Percentiles rank a stretch among this genome's conserved stretches.
Evolutionary conservation across 2,329 filamentous ascomycete genomes (phyloP).

Genomic region (Nemania diffusa): DNA sequence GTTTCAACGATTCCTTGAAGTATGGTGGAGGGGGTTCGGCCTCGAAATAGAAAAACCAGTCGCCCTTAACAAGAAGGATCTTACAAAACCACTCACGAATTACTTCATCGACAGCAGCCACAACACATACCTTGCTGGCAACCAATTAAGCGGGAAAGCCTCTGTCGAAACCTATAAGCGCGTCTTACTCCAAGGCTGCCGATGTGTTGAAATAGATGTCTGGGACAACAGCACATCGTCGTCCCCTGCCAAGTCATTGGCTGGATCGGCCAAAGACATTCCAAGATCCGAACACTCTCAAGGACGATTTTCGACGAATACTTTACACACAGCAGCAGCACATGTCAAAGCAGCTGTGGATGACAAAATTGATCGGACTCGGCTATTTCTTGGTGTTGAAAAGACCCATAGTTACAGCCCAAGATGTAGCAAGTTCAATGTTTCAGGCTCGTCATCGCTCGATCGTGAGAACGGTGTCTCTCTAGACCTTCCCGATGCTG

Average conservation of each 20-base stretch:
- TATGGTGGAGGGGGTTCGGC: conserved; percentile 57
- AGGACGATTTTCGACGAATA: conserved; percentile 59
- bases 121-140: conserved; percentile 90
- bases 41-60: conserved; percentile 58
- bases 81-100: conserved; percentile 78
- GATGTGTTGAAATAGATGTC: conserved; percentile 94
- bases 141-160: conserved; percentile 82
- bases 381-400: conserved; percentile 46
- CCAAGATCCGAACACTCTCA: conserved; percentile 58
- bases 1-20: conserved; percentile 61
- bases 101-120: conserved; percentile 97
- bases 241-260: conserved; percentile 46
- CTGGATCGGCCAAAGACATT: conserved; percentile 51
- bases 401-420: conserved; percentile 46
- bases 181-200: conserved; percentile 80
- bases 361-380: conserved; percentile 50
- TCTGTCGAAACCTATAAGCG: conserved; percentile 78
- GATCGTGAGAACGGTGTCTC: conserved; percentile 30
- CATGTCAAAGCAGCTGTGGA: conserved; percentile 52
- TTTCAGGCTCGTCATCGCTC: conserved; percentile 33
- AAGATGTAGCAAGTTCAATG: conserved; percentile 43
- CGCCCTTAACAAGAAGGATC: conserved; percentile 61
- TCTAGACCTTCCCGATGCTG: conserved; percentile 31
- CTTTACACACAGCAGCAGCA: conserved; percentile 57
- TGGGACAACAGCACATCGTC: conserved; percentile 75